Base-by-base conservation (phyloP, 2,329 filamentous ascomycete species). In the Curvularia lunata region DNA sequence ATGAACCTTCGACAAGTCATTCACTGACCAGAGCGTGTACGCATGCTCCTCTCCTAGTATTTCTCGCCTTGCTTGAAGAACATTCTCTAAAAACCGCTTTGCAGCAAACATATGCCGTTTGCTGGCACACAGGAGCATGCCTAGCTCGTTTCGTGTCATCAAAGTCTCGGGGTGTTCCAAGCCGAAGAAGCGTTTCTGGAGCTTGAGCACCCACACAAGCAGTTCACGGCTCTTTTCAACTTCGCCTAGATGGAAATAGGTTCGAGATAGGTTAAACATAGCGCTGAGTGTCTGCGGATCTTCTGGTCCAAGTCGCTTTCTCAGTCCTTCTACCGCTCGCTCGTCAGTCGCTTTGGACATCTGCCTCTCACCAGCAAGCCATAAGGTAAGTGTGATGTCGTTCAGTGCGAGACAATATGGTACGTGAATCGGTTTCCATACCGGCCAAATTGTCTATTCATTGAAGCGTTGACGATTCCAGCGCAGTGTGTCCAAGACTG, bases 21-120 rank as follows among this genome's bases (percentile, higher is more conserved):
- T 59, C 25, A 64, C 57, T 2, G 72, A 71, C 40, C 66, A 58
- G 6, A 74, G 60, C 10, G 71, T 75, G 52, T 66, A 71, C 10
- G 71, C 64, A 34, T 74, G 66, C 42, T 71, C 65, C 23, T 66
- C 63, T 5, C 71, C 70, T 13, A 72, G 56, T 23, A 64, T 63
- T 30, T 58, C 34, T 57, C 49, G 52, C 28, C 64, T 56, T 37
- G 61, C 40, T n/a, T 58, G 16, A 9, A 71, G 41, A 7, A 71
- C 63, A 42, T 63, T 60, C 53, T 61, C 54, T 5, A 65, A 46
- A 8, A 65, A 21, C 16, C 42, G 13, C 53, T 52, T 48, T 3
- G 49, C 60, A 23, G 40, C 56, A 47, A 12, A 8, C 13, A 65
- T 27, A 8, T 27, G 49, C 38, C 50, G 50, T 40, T 57, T 63